Conservation (phyloP, 192 early-diverging fungal genomes). For the Rhizophagus sp. region DNA sequence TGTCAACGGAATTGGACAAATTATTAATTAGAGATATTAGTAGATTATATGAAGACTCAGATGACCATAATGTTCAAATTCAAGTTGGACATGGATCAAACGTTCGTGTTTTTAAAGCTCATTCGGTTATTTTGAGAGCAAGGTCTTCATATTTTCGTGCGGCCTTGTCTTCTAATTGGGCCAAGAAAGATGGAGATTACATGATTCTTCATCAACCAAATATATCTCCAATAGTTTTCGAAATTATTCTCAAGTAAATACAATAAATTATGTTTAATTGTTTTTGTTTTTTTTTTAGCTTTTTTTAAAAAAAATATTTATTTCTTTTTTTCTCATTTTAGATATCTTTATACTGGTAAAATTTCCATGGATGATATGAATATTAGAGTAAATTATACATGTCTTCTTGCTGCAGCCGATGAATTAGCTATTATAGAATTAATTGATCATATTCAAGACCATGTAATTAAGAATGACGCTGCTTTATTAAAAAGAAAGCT, state of each 20-base stretch:
- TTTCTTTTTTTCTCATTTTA: not conserved
- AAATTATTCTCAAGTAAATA: slow-evolving; percentile 23
- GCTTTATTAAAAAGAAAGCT: slow-evolving; percentile 13
- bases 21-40: not conserved
- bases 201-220: slow-evolving; percentile 26
- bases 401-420: slow-evolving; percentile 23
- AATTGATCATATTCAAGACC: slow-evolving; percentile 22
- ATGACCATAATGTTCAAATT: slow-evolving; percentile 28
- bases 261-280: not conserved
- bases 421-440: slow-evolving; percentile 18
- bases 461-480: slow-evolving; percentile 16
- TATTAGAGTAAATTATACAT: not conserved
- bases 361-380: slow-evolving; percentile 18
- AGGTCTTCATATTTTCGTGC: slow-evolving; percentile 27
- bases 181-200: not conserved
- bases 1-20: not conserved
- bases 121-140: slow-evolving; percentile 28
- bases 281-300: not conserved
- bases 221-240: slow-evolving; percentile 19
- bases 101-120: slow-evolving; percentile 18
- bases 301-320: not conserved
- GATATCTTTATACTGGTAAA: slow-evolving; percentile 26
- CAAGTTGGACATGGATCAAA: slow-evolving; percentile 22
- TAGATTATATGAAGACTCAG: slow-evolving; percentile 9
- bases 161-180: slow-evolving; percentile 28